phyloP scores from a whole-genome alignment of 73 alveolate species.

The Chromera velia region DNA sequence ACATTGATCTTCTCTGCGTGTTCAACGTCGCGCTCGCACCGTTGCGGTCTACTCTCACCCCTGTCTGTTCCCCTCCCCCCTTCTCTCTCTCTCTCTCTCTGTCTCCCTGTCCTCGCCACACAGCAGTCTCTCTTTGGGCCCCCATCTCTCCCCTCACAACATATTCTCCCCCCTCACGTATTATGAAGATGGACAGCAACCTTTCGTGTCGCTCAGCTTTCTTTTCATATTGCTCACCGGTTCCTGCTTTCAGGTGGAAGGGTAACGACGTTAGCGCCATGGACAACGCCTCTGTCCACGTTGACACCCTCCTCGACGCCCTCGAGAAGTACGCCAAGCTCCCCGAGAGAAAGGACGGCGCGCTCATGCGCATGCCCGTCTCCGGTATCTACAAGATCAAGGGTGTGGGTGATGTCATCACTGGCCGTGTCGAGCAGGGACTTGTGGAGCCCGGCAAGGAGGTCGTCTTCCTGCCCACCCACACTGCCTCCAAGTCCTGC shows the following conservation, averaged over 20 bases:
- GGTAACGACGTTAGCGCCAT: too few relatives aligned
- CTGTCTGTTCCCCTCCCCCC: too few relatives aligned
- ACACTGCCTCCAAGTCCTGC: neutral
- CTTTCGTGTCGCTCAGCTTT: neutral
- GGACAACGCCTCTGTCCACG: too few relatives aligned
- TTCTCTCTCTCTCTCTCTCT: too few relatives aligned
- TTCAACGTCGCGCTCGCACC: too few relatives aligned
- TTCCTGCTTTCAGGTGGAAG: neutral
- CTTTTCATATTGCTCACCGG: neutral
- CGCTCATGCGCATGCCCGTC: neutral
- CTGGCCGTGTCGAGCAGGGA: slow-evolving; percentile 56
- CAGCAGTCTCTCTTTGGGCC: too few relatives aligned
- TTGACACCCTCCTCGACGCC: neutral
- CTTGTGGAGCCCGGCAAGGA: slow-evolving; percentile 61
- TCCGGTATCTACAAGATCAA: slow-evolving; percentile 59
- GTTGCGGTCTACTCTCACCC: too few relatives aligned
- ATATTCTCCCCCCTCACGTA: too few relatives aligned
- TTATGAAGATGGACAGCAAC: neutral
- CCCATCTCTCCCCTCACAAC: too few relatives aligned
- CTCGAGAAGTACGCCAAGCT: neutral
- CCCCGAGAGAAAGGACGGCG: slow-evolving; percentile 2
- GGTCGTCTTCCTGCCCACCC: slow-evolving; percentile 6
- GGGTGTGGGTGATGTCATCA: slow-evolving; percentile 62
- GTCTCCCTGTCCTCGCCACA: too few relatives aligned
- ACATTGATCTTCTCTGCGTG: too few relatives aligned